Evolutionary conservation across 164 flowering plant genomes (phyloP).

Genomic region (Amborella trichopoda): DNA sequence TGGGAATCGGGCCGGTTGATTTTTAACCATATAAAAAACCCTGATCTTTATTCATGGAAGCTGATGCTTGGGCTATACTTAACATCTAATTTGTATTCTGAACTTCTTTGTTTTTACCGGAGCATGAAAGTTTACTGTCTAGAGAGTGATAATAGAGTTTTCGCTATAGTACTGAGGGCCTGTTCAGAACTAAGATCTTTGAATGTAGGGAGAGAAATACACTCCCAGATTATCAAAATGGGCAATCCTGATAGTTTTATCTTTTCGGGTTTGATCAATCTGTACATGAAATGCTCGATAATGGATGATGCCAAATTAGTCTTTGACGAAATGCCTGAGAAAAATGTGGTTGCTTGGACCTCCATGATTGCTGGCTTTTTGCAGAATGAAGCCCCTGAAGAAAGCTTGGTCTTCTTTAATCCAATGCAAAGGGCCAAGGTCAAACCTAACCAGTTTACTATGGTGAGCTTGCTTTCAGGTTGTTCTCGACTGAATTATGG

Average conservation of each 20-base stretch:
- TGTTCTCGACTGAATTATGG: constrained; percentile 47
- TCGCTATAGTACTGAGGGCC: constrained; percentile 58
- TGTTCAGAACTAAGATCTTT: constrained; percentile 41
- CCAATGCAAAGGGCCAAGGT: constrained; percentile 39
- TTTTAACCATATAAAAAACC: constrained; percentile 41
- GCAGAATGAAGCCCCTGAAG: constrained; percentile 38
- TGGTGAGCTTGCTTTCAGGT: constrained; percentile 48
- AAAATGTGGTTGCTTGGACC: constrained; percentile 65
- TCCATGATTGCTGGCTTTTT: constrained; percentile 64
- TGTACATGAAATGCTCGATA: constrained; percentile 59
- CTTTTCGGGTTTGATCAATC: constrained; percentile 41
- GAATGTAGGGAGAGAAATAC: constrained; percentile 43
- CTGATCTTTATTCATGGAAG: constrained; percentile 51
- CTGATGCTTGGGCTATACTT: constrained; percentile 69
- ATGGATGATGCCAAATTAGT: constrained; percentile 22
- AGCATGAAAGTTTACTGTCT: constrained; percentile 23
- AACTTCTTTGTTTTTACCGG: constrained; percentile 30
- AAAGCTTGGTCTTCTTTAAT: constrained; percentile 54
- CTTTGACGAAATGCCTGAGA: constrained; percentile 35
- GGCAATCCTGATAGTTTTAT: constrained; percentile 55
- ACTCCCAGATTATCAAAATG: constrained; percentile 37
- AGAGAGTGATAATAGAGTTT: constrained; percentile 36
- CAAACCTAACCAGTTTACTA: constrained; percentile 44
- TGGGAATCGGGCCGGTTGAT: constrained; percentile 32
- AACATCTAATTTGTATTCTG: constrained; percentile 25